Conservation (phyloP, 148 eudicot genomes). For the Talinum fruticosum region DNA sequence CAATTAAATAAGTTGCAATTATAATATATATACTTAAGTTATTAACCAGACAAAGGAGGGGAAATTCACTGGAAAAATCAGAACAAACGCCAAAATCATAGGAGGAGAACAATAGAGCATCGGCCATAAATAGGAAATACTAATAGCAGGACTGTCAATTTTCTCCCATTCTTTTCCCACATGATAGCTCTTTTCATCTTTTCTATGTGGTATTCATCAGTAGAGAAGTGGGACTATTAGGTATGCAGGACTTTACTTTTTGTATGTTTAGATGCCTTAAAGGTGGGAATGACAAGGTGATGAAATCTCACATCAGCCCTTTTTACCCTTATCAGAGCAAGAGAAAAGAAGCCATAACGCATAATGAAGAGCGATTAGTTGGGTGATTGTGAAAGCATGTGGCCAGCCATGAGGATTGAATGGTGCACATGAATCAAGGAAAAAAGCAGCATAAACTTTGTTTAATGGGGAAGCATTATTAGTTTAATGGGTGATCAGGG, state of each 20-base stretch:
- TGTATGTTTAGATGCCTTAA: constrained; percentile 17
- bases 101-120: not conserved
- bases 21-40: not conserved
- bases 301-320: constrained; percentile 40
- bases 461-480: constrained; percentile 34
- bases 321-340: constrained; percentile 1
- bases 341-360: constrained; percentile 17
- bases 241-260: constrained; percentile 18
- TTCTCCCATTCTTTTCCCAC: constrained; percentile 3
- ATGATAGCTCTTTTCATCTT: constrained; percentile 15
- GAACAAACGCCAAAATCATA: constrained; percentile 6
- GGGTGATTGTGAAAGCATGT: constrained; percentile 47
- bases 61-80: not conserved
- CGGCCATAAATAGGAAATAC: constrained; percentile 3
- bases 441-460: constrained; percentile 25
- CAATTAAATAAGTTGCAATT: not conserved
- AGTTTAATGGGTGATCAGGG: constrained; percentile 17
- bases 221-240: constrained; percentile 30
- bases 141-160: not conserved
- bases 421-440: constrained; percentile 42
- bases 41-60: not conserved
- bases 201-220: constrained; percentile 16
- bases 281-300: constrained; percentile 27
- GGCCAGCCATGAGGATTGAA: constrained; percentile 45
- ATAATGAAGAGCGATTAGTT: constrained; percentile 21